A percentile compares a stretch with the other conserved stretches of the same genome.
Conservation (phyloP, 2,329 filamentous ascomycete genomes). For the Cladophialophora exuberans region DNA sequence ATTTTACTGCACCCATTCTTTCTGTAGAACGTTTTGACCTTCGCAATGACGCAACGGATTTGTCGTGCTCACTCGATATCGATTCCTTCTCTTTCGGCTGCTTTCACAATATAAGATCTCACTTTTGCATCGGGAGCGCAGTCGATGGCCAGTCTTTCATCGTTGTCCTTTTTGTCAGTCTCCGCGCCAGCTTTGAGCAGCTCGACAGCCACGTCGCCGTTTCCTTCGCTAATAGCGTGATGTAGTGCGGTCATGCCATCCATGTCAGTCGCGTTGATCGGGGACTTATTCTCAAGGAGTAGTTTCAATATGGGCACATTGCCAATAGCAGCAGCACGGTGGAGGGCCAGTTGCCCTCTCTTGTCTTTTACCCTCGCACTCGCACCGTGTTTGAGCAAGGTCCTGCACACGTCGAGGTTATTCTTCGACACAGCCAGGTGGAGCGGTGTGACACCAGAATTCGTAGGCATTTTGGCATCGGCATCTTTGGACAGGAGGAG, state of each 20-base stretch:
- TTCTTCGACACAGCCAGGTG: conserved; percentile 92
- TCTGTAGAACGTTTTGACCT: background rate
- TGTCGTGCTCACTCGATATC: conserved; percentile 51
- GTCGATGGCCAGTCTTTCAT: conserved; percentile 74
- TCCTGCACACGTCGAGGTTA: conserved; percentile 78
- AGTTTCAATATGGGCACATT: conserved; percentile 84
- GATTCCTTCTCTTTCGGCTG: conserved; percentile 83
- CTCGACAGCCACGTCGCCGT: conserved; percentile 79
- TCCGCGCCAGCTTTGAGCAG: conserved; percentile 86
- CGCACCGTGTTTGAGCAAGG: conserved; percentile 75
- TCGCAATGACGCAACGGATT: background rate
- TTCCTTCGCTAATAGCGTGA: conserved; percentile 65
- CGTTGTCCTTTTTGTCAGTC: conserved; percentile 71
- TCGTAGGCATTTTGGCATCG: conserved; percentile 49
- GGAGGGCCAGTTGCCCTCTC: conserved; percentile 85
- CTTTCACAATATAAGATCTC: conserved; percentile 73
- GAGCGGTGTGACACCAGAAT: conserved; percentile 70
- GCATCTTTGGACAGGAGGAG: conserved; percentile 51
- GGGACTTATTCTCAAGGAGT: conserved; percentile 73
- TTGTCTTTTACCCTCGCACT: conserved; percentile 81
- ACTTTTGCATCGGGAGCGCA: conserved; percentile 85
- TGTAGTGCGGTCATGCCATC: conserved; percentile 88
- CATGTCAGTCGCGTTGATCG: conserved; percentile 79
- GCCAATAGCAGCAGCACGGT: conserved; percentile 87
- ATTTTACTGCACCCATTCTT: background rate